phyloP scores from a whole-genome alignment of 2,329 filamentous ascomycete species.

The Penicillium sp. region DNA sequence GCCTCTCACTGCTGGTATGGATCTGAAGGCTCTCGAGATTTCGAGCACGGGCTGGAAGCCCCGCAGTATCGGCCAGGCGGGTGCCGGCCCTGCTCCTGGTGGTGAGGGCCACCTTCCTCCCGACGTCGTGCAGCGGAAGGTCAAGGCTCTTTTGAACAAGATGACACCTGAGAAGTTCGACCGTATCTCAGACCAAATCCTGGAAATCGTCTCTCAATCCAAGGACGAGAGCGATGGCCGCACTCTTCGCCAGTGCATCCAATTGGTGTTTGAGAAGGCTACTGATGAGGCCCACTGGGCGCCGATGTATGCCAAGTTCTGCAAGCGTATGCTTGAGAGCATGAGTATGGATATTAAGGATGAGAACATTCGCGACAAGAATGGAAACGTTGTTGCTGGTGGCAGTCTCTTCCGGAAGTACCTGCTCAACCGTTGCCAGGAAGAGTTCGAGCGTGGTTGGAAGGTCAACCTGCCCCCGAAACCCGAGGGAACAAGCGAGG shows the following conservation, averaged over 20 bases:
- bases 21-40: conserved; percentile 71
- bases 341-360: conserved; percentile 96
- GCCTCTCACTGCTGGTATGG: conserved; percentile 79
- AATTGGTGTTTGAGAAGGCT: conserved; percentile 98
- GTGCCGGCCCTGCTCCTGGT: conserved; percentile 46
- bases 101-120: conserved; percentile 67
- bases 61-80: conserved; percentile 56
- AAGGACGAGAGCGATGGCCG: conserved; percentile 93
- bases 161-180: conserved; percentile 99
- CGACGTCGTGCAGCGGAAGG: conserved; percentile 94
- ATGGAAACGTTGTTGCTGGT: conserved; percentile 79
- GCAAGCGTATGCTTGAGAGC: conserved; percentile 89
- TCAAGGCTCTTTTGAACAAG: conserved; percentile 98
- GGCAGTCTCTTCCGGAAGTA: conserved; percentile 98
- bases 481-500: conserved; percentile 65
- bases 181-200: conserved; percentile 86
- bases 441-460: conserved; percentile 98
- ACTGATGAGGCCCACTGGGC: conserved; percentile 98
- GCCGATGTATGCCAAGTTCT: conserved; percentile 98
- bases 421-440: conserved; percentile 94
- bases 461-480: conserved; percentile 76
- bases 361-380: conserved; percentile 88
- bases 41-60: conserved; percentile 87
- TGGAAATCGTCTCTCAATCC: conserved; percentile 86
- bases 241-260: conserved; percentile 93